Evolutionary conservation across 768 basidiomycete species (phyloP), one percentile per base, ranked within the genome.

Genomic region (Tubosaeta brunneosetosa): DNA sequence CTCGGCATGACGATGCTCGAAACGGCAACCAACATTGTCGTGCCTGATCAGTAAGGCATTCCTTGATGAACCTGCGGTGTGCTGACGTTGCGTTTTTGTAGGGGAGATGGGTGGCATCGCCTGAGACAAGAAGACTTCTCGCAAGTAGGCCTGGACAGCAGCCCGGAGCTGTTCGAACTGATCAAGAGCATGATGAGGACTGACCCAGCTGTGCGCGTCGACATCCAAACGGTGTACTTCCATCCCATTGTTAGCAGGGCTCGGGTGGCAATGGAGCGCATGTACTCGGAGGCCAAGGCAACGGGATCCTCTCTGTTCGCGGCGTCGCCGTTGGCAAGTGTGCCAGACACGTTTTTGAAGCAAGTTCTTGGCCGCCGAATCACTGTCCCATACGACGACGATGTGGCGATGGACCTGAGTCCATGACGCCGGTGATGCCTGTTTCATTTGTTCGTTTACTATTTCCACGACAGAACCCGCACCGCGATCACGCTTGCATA

Each of bases 1-100:
- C 81, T 99, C 66, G 97, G 97, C 51, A 90, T 98, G 81, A 89
- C 91, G 56, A 84, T 97, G 73, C 81, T 99, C 49, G 97, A 99
- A 77, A 86, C 91, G 50, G 89, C 94, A 48, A 82, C 91, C 56
- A 99, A 99, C 66, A 93, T 98, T 63, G 83, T 97, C 47, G 91
- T 99, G 43, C 97, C 97, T 71, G 93, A 94, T 73, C 94, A 89
- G 92, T 91, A 65, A 77, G 93, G 8, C n/a, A 44, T 43, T 47
- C 33, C 14, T 33, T 47, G 41, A 49, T 26, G 44, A 44, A 33
- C 14, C 44, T 59, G 19, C 42, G 47, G 41, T 53, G 58, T 49
- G 47, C 55, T 59, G 37, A 67, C 48, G 48, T 36, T 47, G n/a
- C 44, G 26, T 55, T 63, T 55, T 63, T 64, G 42, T 66, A 94